Base-by-base conservation (phyloP, 768 basidiomycete species). In the Paxillus rubicundulus region DNA sequence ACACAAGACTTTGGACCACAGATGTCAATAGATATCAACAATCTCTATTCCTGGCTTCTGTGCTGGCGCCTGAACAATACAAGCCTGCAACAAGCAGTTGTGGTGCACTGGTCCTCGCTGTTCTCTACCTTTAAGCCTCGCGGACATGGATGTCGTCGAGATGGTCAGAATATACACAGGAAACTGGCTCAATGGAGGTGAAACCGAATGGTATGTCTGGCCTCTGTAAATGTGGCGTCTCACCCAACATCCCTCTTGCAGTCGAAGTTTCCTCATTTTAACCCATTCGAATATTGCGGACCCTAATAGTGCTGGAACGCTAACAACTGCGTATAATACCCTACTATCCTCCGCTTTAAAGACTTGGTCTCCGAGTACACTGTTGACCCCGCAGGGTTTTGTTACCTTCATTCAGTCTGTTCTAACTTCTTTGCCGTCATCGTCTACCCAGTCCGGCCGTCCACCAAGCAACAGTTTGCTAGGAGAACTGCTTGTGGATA, bases 401-500 rank as follows among this genome's bases (percentile, higher is more conserved):
- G 73, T 84, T 37, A 74, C 78, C 39, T 90, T 92, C 63, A 73
- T 90, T 18, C 79, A 79, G 60, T 81, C 80, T 3, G 78, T 89
- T 24, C 65, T 87, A 38, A 71, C 74, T 45, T 73, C 70, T 41
- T 76, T 89, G 9, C 89, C 89, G 17, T 87, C 88, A 18, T 87
- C 87, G 5, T 79, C 80, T n/a, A 53, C 63, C 3, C 64, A 63
- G 24, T 57, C 67, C 16, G 56, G 59, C 36, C 68, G 74, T 43
- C 72, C 76, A 10, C 68, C 75, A 8, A 74, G 77, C 55, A 71
- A 70, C 3, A 55, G 70, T 1, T 59, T 76, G 1, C 82, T 92
- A 50, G 85, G 85, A 10, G 89, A 91, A 59, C 68, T 82, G 42
- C 72, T 93, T 3, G 79, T 94, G 18, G 92, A 94, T 64, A 76